Evolutionary conservation across 495 filamentous ascomycete genomes (phyloP), one percentile per base, ranked within the genome.

Genomic region (Achaetomiella virescens): DNA sequence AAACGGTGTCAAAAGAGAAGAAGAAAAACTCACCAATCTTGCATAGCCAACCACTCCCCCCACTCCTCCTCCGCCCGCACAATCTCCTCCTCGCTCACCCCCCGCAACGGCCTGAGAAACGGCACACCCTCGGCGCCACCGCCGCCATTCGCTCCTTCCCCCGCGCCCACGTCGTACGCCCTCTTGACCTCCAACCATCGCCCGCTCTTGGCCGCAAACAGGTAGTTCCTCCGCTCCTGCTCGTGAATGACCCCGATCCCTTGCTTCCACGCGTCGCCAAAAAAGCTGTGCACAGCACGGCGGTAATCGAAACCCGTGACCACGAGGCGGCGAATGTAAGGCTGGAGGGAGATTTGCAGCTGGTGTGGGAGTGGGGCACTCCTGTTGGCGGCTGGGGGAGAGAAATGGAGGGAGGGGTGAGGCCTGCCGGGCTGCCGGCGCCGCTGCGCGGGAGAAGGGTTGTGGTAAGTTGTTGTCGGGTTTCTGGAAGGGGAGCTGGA

Each of bases 131-230:
- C 89, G 29, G 88, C 77, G 12, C 27, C 9, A 4, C 27, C 9
- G 5, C 27, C 27, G 5, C 4, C 27, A 31, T 9, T 31, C 27
- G 4, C 27, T 9, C 27, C 27, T 31, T 9, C 27, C 27, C 9
- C 27, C 27, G 84, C 80, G 2, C 79, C 75, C 73, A 89, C 87
- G 71, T 97, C 93, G 70, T 98, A 98, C 60, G 88, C 81, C 62
- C 84, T 81, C 75, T 96, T 97, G 64, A 95, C 89, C 25, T 78
- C 79, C 17, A 89, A 78, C 91, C 91, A 98, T 40, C 84, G 89
- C 7, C 85, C 86, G 61, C 87, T 90, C 74, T 97, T 98, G 10
- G 91, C 90, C 0, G 91, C 90, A 64, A 97, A 97, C 22, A 98
- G 78, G 65, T 92, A 98, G 64, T 98, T 98, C 48, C 90, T 81